Percentiles rank a stretch among this genome's conserved stretches.
These are phyloP conservation scores for Bruguiera parviflora DNA, from an alignment of 345 rosid species.

Conservation along the genomic window DNA sequence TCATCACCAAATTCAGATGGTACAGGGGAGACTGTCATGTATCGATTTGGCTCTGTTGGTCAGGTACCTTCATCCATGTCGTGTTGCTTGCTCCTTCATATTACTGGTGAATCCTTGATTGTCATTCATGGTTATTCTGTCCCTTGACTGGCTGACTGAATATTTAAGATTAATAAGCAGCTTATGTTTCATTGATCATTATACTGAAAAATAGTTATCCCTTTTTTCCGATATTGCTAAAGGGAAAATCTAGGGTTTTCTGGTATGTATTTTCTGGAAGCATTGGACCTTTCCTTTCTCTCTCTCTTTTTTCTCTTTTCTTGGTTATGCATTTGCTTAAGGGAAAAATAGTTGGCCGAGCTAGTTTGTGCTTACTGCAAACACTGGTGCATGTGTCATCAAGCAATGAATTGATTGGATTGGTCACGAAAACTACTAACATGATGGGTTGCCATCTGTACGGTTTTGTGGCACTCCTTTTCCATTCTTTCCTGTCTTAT, in stretches of 20 bases:
- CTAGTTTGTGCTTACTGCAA: neutral
- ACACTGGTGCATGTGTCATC: neutral
- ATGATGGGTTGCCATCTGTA: constrained; percentile 4
- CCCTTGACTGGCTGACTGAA: neutral
- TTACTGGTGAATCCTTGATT: neutral
- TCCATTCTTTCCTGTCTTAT: neutral
- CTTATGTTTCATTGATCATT: neutral
- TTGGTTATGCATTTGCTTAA: no score
- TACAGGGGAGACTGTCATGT: constrained; percentile 76
- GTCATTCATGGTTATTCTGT: neutral
- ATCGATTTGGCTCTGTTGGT: constrained; percentile 98
- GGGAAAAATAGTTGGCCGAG: neutral
- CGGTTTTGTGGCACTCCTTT: neutral
- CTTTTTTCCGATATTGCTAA: neutral
- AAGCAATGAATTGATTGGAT: neutral
- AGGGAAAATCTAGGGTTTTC: neutral
- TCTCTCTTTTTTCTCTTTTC: neutral
- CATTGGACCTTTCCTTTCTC: neutral
- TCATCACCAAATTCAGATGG: constrained; percentile 83
- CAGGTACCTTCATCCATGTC: constrained; percentile 51
- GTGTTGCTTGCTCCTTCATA: neutral
- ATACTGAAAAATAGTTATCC: neutral
- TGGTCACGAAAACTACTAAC: neutral
- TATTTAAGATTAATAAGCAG: no score
- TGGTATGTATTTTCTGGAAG: neutral